These are phyloP conservation scores for Parsonsia alboflavescens DNA, from an alignment of 257 asterid species.

Conservation along the genomic window DNA sequence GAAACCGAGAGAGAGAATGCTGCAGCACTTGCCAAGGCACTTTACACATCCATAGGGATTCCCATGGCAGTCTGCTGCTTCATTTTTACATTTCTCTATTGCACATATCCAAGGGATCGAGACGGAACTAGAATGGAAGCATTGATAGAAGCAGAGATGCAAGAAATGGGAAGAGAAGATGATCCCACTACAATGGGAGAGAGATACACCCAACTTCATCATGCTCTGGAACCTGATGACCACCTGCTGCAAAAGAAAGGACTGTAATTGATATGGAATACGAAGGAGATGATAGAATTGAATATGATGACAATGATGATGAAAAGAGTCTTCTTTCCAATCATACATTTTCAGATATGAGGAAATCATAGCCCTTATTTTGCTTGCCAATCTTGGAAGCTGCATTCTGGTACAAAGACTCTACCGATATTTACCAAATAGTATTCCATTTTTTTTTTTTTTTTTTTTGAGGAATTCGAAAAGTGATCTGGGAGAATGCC, in stretches of 20 bases:
- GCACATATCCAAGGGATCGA: constrained; percentile 74
- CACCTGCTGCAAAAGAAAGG: constrained; percentile 20
- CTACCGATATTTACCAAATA: not conserved
- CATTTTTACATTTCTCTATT: constrained; percentile 67
- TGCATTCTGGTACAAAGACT: not conserved
- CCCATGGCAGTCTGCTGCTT: constrained; percentile 66
- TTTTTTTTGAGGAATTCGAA: not conserved
- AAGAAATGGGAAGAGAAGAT: constrained; percentile 34
- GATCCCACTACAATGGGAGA: constrained; percentile 16
- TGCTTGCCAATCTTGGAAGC: too few species aligned
- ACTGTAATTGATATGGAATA: constrained; percentile 36
- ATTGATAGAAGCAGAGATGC: constrained; percentile 51
- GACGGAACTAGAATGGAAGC: constrained; percentile 79
- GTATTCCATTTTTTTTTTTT: not conserved
- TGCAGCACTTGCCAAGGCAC: constrained; percentile 82
- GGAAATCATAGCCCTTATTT: constrained; percentile 15
- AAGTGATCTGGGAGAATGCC: too few species aligned
- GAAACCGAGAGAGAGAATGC: constrained; percentile 73
- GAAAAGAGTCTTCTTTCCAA: constrained; percentile 44
- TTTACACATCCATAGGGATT: constrained; percentile 78
- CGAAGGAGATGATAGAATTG: constrained; percentile 30
- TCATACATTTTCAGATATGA: constrained; percentile 21
- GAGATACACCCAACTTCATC: constrained; percentile 24
- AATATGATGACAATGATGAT: constrained; percentile 46
- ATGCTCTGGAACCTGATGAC: constrained; percentile 23